Conservation (phyloP, 2,329 filamentous ascomycete species). For the Epichloe sylvatica region DNA sequence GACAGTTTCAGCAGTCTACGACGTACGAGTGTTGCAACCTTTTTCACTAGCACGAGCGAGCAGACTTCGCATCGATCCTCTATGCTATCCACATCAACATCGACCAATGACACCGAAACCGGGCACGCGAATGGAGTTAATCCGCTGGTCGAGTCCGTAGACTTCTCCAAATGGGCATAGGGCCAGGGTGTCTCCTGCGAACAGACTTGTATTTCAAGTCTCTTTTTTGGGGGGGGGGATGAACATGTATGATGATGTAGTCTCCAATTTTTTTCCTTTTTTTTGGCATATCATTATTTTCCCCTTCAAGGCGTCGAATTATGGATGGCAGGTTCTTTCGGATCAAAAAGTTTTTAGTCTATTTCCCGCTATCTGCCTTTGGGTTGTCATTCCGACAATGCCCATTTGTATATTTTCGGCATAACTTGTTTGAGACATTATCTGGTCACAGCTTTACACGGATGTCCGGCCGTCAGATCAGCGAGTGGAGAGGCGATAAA, state of each 20-base stretch:
- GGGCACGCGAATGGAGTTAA: conserved; percentile 17
- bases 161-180: conserved; percentile 26
- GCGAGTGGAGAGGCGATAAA: not conserved
- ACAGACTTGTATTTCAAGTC: not conserved
- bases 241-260: conserved; percentile 1
- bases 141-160: conserved; percentile 23
- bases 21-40: conserved; percentile 51
- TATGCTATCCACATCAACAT: conserved; percentile 37
- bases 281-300: not conserved
- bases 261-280: not conserved
- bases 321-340: not conserved
- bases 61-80: conserved; percentile 44
- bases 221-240: not conserved
- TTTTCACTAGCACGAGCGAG: conserved; percentile 45
- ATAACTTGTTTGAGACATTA: not conserved
- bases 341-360: conserved; percentile 1
- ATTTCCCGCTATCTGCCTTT: not conserved
- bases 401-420: conserved; percentile 1
- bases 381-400: not conserved
- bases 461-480: not conserved
- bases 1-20: conserved; percentile 49
- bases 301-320: not conserved
- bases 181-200: not conserved
- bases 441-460: not conserved
- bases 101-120: conserved; percentile 41